These are phyloP conservation scores for Meripilus lineatus DNA, from an alignment of 1,284 basidiomycete species.

Conservation along the genomic window DNA sequence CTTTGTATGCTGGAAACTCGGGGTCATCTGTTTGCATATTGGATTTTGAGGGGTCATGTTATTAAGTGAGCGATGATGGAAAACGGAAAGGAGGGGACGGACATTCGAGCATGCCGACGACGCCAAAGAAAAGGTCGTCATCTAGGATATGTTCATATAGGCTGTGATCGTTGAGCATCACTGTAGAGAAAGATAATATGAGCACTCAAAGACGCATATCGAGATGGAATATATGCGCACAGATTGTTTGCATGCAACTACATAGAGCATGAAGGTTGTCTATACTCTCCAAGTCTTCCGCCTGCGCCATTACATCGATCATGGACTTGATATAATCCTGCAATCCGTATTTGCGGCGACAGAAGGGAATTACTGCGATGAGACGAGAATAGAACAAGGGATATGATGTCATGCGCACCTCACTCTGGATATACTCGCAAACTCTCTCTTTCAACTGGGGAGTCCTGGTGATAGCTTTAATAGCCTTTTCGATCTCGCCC, in stretches of 20 bases:
- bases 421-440: slow-evolving; percentile 76
- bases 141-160: slow-evolving; percentile 95
- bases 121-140: slow-evolving; percentile 89
- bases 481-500: slow-evolving; percentile 70
- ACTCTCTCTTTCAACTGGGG: slow-evolving; percentile 71
- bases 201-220: slow-evolving; percentile 4
- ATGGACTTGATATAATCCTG: slow-evolving; percentile 88
- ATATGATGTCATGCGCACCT: no score
- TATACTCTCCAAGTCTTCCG: slow-evolving; percentile 90
- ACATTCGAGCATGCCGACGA: slow-evolving; percentile 98
- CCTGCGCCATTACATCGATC: slow-evolving; percentile 79
- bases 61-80: slow-evolving; percentile 14
- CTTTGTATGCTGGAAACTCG: slow-evolving; percentile 93
- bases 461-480: slow-evolving; percentile 64
- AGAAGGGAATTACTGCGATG: neutral
- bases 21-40: slow-evolving; percentile 80
- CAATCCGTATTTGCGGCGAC: slow-evolving; percentile 1
- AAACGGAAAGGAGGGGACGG: slow-evolving; percentile 31
- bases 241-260: slow-evolving; percentile 90
- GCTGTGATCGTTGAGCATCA: slow-evolving; percentile 92
- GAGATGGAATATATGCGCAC: slow-evolving; percentile 46
- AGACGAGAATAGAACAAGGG: slow-evolving; percentile 3
- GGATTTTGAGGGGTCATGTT: no score
- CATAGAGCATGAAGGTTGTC: slow-evolving; percentile 89
- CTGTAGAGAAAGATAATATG: slow-evolving; percentile 37